Base-by-base conservation (phyloP, 768 basidiomycete genomes). In the Podaxis sp. region DNA sequence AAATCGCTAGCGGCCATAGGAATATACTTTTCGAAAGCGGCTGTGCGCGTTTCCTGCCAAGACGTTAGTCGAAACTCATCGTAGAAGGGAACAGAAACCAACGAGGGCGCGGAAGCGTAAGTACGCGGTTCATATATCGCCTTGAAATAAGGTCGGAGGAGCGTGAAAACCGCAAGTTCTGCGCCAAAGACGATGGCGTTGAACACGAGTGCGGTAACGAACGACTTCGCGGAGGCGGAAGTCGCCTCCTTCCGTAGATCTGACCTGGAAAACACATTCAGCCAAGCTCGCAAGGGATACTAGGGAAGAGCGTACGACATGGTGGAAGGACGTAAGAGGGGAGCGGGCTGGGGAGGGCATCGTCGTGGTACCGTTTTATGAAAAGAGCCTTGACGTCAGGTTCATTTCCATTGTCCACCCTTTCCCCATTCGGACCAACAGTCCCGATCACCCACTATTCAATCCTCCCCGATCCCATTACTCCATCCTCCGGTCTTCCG, bases 51-150 rank as follows among this genome's bases (percentile, higher is more conserved):
- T 89, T 85, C 26, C 87, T 89, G 28, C 13, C 54, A n/a, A 37
- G 51, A 60, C 10, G 22, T 22, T 13, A 50, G 24, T 28, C 8
- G 26, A 28, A 50, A 8, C 12, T 4, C 10, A 4, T 15, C 3
- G 3, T 26, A 24, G 20, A 22, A 3, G 26, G 26, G 8, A 28
- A 26, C 7, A 24, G 11, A 28, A 33, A 76, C 78, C 68, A 60
- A 82, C 79, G 76, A 74, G 49, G 75, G 78, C 5, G 74, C 69
- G 8, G 80, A 80, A 15, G 78, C 78, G 74, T 90, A 91, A 6
- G 93, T 90, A 60, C 95, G 80, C 0, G 95, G 96, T 69, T 95
- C 91, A 72, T 95, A 99, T 52, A 98, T 89, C 13, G 87, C 81
- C 65, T 88, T 91, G 82, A 99, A 97, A 70, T 86, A 88, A 11